phyloP scores from a whole-genome alignment of 495 filamentous ascomycete species.

The Neurospora africana region DNA sequence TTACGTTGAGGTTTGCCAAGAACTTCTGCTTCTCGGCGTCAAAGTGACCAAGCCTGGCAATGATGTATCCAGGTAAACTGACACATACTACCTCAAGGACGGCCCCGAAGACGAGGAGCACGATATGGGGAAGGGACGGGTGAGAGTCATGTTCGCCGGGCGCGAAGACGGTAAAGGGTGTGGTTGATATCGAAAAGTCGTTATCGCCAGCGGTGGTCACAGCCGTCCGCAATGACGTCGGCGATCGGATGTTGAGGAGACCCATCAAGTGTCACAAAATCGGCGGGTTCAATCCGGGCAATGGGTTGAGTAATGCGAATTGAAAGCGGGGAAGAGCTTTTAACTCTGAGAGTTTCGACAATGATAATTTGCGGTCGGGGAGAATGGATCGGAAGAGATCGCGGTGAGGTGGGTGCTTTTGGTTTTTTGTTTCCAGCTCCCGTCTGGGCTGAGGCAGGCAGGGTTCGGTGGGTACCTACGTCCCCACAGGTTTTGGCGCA shows the following conservation, averaged over 20 bases:
- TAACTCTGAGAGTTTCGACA: background rate
- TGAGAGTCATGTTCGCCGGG: conserved; percentile 35
- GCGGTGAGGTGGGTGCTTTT: background rate
- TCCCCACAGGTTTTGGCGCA: background rate
- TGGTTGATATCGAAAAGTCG: conserved; percentile 7
- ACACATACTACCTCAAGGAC: conserved; percentile 95
- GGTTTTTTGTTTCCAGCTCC: background rate
- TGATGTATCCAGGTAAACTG: conserved; percentile 87
- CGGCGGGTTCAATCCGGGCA: background rate
- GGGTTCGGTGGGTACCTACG: background rate
- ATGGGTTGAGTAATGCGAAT: background rate
- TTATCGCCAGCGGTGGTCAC: conserved; percentile 25
- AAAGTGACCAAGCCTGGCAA: conserved; percentile 82
- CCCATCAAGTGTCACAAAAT: conserved; percentile 21
- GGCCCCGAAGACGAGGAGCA: conserved; percentile 88
- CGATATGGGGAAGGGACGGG: conserved; percentile 59
- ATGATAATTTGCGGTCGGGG: background rate
- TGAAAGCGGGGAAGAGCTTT: background rate
- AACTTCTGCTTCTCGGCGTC: conserved; percentile 92
- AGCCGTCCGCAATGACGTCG: conserved; percentile 52
- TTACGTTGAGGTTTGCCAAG: conserved; percentile 86
- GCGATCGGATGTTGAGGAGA: conserved; percentile 39
- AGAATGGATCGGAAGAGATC: background rate
- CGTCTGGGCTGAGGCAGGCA: background rate
- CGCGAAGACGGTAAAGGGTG: conserved; percentile 21